Base-by-base conservation (phyloP, 192 early-diverging fungal genomes). In the Allomyces javanicus region DNA sequence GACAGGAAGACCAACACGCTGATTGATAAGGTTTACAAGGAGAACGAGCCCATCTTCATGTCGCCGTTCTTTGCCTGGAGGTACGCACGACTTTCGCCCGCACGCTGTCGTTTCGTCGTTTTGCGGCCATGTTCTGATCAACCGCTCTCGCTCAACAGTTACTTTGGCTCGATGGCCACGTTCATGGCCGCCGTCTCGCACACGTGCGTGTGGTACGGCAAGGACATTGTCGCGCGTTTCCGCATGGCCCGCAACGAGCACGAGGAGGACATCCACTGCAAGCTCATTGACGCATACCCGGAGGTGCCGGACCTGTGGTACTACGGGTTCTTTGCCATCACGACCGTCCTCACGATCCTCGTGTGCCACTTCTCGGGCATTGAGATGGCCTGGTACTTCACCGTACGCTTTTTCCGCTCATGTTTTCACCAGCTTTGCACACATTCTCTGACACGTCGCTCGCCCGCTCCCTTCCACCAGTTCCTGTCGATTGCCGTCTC, bases 351-450 rank as follows among this genome's bases (percentile, higher is more conserved):
- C 10, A 67, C 74, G 21, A 77, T 85, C 23, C 69, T 76, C 44
- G 75, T 77, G 40, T 76, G 78, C 67, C 72, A 78, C 68, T 45
- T 63, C 21, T 83, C 79, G 65, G 78, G 77, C 11, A 80, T 84
- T 17, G 72, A 73, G 17, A 79, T 92, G 64, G 86, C 88, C n/a
- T 88, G 85, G 86, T 91, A 86, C 82, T 89, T 80, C 73, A 72
- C 87, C 7, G 26, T 26, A 26, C 26, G 26, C 4, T 26, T 26
- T 26, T 26, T 26, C 4, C 26, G 1, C 26, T 26, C 26, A 4
- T 4, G 26, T 4, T 26, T 26, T 26, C 4, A 4, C 26, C 26
- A 4, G 26, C 4, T 4, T 26, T 26, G 26, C 26, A 4, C 26
- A 26, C 26, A 26, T 26, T 26, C 4, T 4, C 26, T 26, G 26